Evolutionary conservation across 164 flowering plant genomes (phyloP).

Genomic region (Hamamelis virginiana): DNA sequence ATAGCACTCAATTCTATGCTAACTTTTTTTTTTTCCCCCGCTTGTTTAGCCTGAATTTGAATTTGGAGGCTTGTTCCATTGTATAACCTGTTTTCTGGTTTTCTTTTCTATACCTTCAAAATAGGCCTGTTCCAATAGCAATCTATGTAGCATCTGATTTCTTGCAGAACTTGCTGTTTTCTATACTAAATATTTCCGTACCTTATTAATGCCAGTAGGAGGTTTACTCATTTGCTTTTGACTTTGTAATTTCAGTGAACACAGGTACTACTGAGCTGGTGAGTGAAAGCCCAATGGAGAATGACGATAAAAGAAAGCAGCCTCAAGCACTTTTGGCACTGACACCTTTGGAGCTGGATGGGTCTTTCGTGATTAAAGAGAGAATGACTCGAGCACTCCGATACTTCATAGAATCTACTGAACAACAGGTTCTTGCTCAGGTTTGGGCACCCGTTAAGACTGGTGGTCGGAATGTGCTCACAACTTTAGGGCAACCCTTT

Average conservation of each 20-base stretch:
- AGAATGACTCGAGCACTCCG: constrained; percentile 89
- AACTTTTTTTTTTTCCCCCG: background rate
- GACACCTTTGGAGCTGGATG: constrained; percentile 49
- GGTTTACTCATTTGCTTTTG: constrained; percentile 9
- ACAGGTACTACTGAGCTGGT: constrained; percentile 39
- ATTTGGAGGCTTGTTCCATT: too few species aligned
- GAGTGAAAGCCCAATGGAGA: constrained; percentile 26
- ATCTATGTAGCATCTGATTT: too few species aligned
- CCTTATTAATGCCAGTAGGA: background rate
- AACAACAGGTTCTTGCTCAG: constrained; percentile 84
- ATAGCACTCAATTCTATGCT: background rate
- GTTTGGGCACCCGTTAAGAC: constrained; percentile 93
- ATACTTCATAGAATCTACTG: constrained; percentile 71
- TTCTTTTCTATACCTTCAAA: background rate
- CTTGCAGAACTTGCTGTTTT: background rate
- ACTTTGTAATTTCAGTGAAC: constrained; percentile 16
- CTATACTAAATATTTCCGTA: background rate
- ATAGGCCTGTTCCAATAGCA: background rate
- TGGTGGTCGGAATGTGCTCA: constrained; percentile 65
- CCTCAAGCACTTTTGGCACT: constrained; percentile 32
- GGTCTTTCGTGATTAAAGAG: constrained; percentile 72
- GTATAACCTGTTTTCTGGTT: too few species aligned
- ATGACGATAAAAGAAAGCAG: constrained; percentile 29
- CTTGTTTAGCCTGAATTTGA: background rate
- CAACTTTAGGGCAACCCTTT: constrained; percentile 97